Percentiles rank a stretch among this genome's conserved stretches.
phyloP scores from a whole-genome alignment of 192 early-diverging fungal species.

The Coemansia sp. region DNA sequence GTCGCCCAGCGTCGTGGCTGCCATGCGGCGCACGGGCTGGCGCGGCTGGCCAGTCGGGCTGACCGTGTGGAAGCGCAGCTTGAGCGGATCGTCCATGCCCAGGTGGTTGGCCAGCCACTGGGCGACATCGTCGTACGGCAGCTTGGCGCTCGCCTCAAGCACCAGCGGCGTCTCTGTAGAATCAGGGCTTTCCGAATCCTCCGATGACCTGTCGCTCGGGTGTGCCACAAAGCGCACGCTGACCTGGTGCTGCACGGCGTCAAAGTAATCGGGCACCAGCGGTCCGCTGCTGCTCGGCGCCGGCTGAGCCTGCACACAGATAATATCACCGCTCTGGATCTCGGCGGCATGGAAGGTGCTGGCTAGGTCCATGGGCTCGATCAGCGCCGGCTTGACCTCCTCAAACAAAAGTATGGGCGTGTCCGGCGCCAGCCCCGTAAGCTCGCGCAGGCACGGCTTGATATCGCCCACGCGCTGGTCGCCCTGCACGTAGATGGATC shows the following conservation, averaged over 20 bases:
- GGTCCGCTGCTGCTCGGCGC: background rate
- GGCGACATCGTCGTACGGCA: constrained; percentile 52
- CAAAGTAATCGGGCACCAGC: constrained; percentile 69
- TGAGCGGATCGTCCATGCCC: constrained; percentile 50
- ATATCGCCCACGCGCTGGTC: constrained; percentile 57
- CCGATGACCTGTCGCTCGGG: constrained; percentile 7
- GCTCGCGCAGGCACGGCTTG: constrained; percentile 50
- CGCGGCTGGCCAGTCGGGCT: constrained; percentile 22
- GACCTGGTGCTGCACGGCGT: constrained; percentile 64
- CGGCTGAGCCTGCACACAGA: constrained; percentile 63
- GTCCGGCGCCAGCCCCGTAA: constrained; percentile 51
- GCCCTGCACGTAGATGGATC: constrained; percentile 50
- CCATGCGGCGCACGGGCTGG: constrained; percentile 44
- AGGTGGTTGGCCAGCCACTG: constrained; percentile 53
- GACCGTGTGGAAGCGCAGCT: constrained; percentile 65
- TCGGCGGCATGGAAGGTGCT: constrained; percentile 68
- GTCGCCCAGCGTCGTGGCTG: constrained; percentile 51
- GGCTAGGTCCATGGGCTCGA: constrained; percentile 66
- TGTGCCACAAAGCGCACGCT: constrained; percentile 66
- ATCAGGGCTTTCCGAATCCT: constrained; percentile 12
- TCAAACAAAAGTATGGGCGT: constrained; percentile 65
- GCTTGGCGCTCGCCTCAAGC: constrained; percentile 14
- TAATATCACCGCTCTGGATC: constrained; percentile 91
- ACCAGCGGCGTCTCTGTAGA: background rate
- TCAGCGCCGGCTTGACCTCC: constrained; percentile 92